phyloP scores from a whole-genome alignment of 2,329 filamentous ascomycete species.

The Penicillium sp. region DNA sequence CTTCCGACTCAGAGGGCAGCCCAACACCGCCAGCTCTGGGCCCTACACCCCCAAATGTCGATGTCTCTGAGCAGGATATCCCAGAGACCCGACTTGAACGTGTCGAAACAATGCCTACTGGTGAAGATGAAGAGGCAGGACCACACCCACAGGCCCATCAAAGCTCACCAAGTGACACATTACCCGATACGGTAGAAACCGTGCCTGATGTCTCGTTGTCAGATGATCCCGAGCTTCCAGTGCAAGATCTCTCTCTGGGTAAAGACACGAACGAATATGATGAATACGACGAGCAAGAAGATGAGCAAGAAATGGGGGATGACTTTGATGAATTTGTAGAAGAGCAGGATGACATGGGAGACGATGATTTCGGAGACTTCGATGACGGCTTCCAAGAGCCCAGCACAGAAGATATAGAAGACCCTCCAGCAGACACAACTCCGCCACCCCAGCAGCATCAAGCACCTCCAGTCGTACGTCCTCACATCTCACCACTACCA shows the following conservation, averaged over 20 bases:
- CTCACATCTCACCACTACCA: background rate
- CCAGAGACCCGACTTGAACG: slow-evolving; percentile 49
- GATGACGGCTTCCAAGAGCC: slow-evolving; percentile 64
- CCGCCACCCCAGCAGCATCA: slow-evolving; percentile 29
- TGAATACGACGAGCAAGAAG: slow-evolving; percentile 52
- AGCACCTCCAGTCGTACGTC: slow-evolving; percentile 48
- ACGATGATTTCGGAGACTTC: slow-evolving; percentile 66
- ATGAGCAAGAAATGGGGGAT: slow-evolving; percentile 58
- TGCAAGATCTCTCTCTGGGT: slow-evolving; percentile 55
- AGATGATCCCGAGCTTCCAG: slow-evolving; percentile 47
- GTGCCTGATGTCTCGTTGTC: slow-evolving; percentile 51
- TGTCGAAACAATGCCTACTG: slow-evolving; percentile 42
- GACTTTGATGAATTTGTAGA: slow-evolving; percentile 57
- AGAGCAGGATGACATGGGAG: slow-evolving; percentile 51
- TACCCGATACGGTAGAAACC: slow-evolving; percentile 45
- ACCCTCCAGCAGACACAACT: slow-evolving; percentile 18
- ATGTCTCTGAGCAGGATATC: slow-evolving; percentile 25
- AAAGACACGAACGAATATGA: slow-evolving; percentile 46
- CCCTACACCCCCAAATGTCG: slow-evolving; percentile 23
- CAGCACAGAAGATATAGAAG: slow-evolving; percentile 30
- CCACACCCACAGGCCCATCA: slow-evolving; percentile 40
- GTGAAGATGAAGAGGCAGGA: slow-evolving; percentile 34
- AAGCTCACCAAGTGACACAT: slow-evolving; percentile 44
- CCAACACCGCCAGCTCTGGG: slow-evolving; percentile 15
- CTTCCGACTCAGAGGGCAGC: slow-evolving; percentile 42